Percentiles rank a stretch among this genome's conserved stretches.
phyloP scores from a whole-genome alignment of 2,329 filamentous ascomycete species.

The Shiraia sp. region DNA sequence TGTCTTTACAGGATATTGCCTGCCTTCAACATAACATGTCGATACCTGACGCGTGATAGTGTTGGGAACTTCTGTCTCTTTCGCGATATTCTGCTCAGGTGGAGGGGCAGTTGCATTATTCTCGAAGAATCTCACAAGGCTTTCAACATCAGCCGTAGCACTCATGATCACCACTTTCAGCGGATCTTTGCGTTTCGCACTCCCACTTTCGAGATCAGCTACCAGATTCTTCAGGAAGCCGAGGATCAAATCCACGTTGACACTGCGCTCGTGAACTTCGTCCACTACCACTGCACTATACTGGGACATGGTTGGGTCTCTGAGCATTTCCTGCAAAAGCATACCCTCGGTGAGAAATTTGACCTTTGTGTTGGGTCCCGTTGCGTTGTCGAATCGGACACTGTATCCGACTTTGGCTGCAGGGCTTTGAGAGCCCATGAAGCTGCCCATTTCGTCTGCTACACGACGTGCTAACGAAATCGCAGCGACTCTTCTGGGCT shows the following conservation, averaged over 20 bases:
- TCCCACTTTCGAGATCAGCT: slow-evolving; percentile 63
- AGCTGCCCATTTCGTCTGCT: slow-evolving; percentile 76
- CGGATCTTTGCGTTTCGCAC: slow-evolving; percentile 63
- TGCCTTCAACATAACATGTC: slow-evolving; percentile 75
- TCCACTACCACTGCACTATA: slow-evolving; percentile 94
- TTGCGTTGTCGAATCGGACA: slow-evolving; percentile 88
- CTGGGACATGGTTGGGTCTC: slow-evolving; percentile 77
- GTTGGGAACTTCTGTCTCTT: background rate
- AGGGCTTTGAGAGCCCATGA: slow-evolving; percentile 62
- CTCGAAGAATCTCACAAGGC: slow-evolving; percentile 76
- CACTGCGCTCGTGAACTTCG: slow-evolving; percentile 93
- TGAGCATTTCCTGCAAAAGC: slow-evolving; percentile 88
- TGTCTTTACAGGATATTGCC: slow-evolving; percentile 82
- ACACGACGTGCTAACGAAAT: slow-evolving; percentile 89
- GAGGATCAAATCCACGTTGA: slow-evolving; percentile 84
- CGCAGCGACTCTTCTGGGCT: slow-evolving; percentile 90
- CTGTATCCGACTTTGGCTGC: slow-evolving; percentile 81
- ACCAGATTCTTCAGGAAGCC: slow-evolving; percentile 86
- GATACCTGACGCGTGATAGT: slow-evolving; percentile 25
- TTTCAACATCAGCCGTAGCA: slow-evolving; percentile 87
- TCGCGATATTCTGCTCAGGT: no score
- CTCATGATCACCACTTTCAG: slow-evolving; percentile 96
- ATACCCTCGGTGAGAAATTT: slow-evolving; percentile 98
- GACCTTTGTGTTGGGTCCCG: slow-evolving; percentile 79
- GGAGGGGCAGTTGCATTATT: slow-evolving; percentile 12